Base-by-base conservation (phyloP, 257 asterid species). In the Oldenlandia corymbosa region DNA sequence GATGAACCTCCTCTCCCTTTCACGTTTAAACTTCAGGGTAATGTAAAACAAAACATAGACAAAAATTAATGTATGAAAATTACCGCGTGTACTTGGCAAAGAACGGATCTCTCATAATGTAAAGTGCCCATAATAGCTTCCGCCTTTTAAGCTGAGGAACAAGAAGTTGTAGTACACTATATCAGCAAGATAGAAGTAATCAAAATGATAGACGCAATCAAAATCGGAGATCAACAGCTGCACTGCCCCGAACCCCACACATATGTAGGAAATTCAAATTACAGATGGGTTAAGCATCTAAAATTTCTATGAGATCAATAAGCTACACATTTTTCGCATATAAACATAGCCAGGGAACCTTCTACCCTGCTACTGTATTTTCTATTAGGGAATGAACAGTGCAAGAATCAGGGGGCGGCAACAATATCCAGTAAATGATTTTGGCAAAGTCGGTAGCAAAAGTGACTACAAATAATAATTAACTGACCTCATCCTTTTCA, bases 81-180 rank as follows among this genome's bases (percentile, higher is more conserved):
- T 89, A 92, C 97, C 96, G 51, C 30, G 96, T 93, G 70, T 90
- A 78, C 68, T 86, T 90, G 76, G 80, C 75, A 79, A 93, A 93
- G 72, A 90, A 83, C 14, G 97, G 97, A 79, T 93, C 97, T 82
- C 99, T 86, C 99, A 93, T 87, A 71, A 90, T 90, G 85, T 93
- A 90, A 74, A 90, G 95, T 12, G 89, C 95, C 97, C 97, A 93
- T 59, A 89, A 61, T 42, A 93, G 58, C 80, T 84, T 89, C 76
- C 97, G 81, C 64, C 99, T 80, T 73, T 76, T 87, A 64, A 90
- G 81, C 99, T 93, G 86, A 75, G 74, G 17, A 52, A 60, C 26
- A 66, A 32, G 30, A 27, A 50, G 48, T 56, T 23, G 39, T 14
- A 26, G 20, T 20, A 14, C 14, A 51, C 21, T 26, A 13, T 43